Evolutionary conservation across 2,329 filamentous ascomycete species (phyloP).

Genomic region (Aspergillus piperis): DNA sequence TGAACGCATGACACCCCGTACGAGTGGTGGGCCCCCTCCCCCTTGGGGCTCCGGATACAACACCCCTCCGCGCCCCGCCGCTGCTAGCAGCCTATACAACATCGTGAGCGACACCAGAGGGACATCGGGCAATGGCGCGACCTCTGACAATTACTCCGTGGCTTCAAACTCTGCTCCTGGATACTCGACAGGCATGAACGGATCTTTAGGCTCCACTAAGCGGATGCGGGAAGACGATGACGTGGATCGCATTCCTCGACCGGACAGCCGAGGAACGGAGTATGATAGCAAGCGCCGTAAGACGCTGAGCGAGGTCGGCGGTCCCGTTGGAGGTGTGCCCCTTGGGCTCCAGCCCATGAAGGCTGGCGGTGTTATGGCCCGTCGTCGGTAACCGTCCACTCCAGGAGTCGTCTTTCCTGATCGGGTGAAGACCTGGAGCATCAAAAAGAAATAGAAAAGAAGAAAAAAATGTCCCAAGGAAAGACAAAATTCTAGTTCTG

Average conservation of each 20-base stretch:
- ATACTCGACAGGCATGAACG: slow-evolving; percentile 65
- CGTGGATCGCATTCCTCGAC: slow-evolving; percentile 65
- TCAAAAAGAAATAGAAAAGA: neutral
- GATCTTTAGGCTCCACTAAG: slow-evolving; percentile 59
- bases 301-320: slow-evolving; percentile 66
- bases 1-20: slow-evolving; percentile 82
- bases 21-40: slow-evolving; percentile 67
- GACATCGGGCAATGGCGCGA: slow-evolving; percentile 62
- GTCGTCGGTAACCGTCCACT: slow-evolving; percentile 36
- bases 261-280: slow-evolving; percentile 61
- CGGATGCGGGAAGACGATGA: slow-evolving; percentile 66
- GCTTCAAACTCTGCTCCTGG: slow-evolving; percentile 62
- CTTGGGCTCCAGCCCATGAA: slow-evolving; percentile 47
- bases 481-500: slow-evolving; percentile 15
- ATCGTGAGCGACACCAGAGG: slow-evolving; percentile 80
- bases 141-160: slow-evolving; percentile 70
- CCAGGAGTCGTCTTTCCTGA: neutral
- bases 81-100: slow-evolving; percentile 82
- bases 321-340: slow-evolving; percentile 43
- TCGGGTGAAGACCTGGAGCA: neutral
- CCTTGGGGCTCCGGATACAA: slow-evolving; percentile 77
- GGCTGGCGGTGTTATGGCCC: slow-evolving; percentile 43
- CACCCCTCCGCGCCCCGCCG: slow-evolving; percentile 70
- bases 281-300: slow-evolving; percentile 75
- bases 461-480: slow-evolving; percentile 10